A percentile compares a stretch with the other conserved stretches of the same genome.
Conservation (phyloP, 768 basidiomycete species). For the Lactarius indigo region DNA sequence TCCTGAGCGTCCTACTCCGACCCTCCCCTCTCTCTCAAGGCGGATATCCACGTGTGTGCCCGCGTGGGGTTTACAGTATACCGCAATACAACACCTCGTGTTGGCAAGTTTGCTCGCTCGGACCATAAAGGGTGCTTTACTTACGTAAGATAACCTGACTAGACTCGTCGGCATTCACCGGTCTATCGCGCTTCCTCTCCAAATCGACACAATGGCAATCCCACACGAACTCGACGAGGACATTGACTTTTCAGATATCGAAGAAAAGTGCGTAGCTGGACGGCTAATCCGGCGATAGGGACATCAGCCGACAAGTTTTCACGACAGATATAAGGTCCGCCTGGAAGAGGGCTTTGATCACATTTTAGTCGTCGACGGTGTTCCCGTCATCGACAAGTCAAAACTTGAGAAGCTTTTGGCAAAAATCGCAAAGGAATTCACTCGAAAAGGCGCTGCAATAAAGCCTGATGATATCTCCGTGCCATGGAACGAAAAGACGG, state of each 20-base stretch:
- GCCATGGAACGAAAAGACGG: constrained; percentile 81
- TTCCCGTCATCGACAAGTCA: constrained; percentile 83
- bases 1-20: too few relatives aligned
- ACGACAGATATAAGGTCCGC: constrained; percentile 73
- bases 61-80: too few relatives aligned
- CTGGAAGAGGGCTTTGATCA: constrained; percentile 88
- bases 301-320: not conserved
- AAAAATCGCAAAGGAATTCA: constrained; percentile 82
- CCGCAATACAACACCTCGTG: too few relatives aligned
- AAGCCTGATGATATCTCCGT: constrained; percentile 76
- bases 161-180: not conserved
- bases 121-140: too few relatives aligned
- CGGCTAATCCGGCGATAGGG: not conserved
- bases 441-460: constrained; percentile 72
- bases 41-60: too few relatives aligned
- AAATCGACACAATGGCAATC: constrained; percentile 15
- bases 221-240: constrained; percentile 15
- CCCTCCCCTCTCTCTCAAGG: too few relatives aligned
- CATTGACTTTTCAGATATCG: constrained; percentile 26
- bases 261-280: constrained; percentile 21
- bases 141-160: not conserved
- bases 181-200: not conserved
- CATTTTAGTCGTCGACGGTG: constrained; percentile 87
- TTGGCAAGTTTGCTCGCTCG: too few relatives aligned
- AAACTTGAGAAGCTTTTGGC: constrained; percentile 79